A percentile compares a stretch with the other conserved stretches of the same genome.
Conservation (phyloP, 176 grass and related monocot genomes). For the Bromus sterilis region DNA sequence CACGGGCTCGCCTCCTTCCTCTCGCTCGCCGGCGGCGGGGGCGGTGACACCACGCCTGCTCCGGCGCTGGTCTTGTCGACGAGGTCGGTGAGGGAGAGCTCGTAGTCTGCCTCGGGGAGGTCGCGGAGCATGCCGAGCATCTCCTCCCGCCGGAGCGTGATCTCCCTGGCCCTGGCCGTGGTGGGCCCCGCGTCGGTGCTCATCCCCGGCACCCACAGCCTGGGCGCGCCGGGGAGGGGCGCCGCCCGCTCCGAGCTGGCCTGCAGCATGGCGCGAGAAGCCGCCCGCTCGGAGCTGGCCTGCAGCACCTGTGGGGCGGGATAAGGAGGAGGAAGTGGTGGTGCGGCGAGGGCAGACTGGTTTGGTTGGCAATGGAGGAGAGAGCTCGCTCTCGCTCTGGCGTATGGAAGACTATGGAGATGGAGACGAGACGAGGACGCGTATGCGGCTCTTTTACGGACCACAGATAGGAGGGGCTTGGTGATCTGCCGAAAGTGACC, state of each 20-base stretch:
- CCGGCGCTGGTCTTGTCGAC: slow-evolving; percentile 29
- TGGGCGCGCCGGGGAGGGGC: not conserved
- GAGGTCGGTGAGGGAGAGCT: slow-evolving; percentile 85
- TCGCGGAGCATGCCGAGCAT: slow-evolving; percentile 66
- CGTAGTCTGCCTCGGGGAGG: slow-evolving; percentile 67
- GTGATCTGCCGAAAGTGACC: not conserved
- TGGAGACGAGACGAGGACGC: not conserved
- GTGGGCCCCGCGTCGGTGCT: not conserved
- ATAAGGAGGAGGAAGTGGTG: not conserved
- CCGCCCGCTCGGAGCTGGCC: slow-evolving; percentile 11
- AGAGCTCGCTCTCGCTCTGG: no score
- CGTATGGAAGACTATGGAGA: no score
- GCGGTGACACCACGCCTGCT: not conserved
- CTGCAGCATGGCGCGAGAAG: slow-evolving; percentile 25
- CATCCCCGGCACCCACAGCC: slow-evolving; percentile 47
- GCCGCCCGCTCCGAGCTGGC: slow-evolving; percentile 12
- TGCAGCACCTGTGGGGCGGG: slow-evolving; percentile 34
- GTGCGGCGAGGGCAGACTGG: not conserved
- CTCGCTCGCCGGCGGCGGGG: not conserved
- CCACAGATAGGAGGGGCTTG: not conserved
- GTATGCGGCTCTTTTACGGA: not conserved
- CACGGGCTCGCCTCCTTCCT: not conserved
- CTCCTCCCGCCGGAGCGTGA: slow-evolving; percentile 60
- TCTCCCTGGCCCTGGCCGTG: slow-evolving; percentile 59
- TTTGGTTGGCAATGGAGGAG: not conserved